phyloP scores from a whole-genome alignment of 495 filamentous ascomycete species.

The Penicillium paxilli region DNA sequence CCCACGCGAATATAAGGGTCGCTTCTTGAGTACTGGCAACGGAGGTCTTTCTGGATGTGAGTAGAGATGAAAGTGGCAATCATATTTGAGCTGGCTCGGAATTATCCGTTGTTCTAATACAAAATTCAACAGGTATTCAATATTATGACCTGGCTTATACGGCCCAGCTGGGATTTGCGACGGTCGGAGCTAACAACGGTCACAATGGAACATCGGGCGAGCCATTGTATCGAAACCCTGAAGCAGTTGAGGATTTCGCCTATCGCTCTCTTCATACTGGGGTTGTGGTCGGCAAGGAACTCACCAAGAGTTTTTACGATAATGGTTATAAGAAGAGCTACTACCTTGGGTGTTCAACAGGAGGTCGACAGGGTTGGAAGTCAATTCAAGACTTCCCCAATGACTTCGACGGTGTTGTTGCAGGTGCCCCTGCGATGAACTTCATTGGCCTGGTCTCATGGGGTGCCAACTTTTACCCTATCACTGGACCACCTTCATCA shows the following conservation, averaged over 20 bases:
- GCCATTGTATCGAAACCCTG: slow-evolving; percentile 50
- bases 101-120: too few species aligned
- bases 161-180: slow-evolving; percentile 51
- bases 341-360: slow-evolving; percentile 58
- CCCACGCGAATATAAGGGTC: slow-evolving; percentile 50
- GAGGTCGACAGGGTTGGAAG: slow-evolving; percentile 56
- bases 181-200: slow-evolving; percentile 57
- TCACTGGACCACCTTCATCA: slow-evolving; percentile 46
- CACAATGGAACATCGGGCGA: slow-evolving; percentile 55
- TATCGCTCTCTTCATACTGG: slow-evolving; percentile 52
- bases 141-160: slow-evolving; percentile 47
- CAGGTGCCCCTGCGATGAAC: slow-evolving; percentile 54
- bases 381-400: slow-evolving; percentile 49
- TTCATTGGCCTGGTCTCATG: slow-evolving; percentile 54
- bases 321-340: slow-evolving; percentile 48
- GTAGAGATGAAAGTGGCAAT: slow-evolving; percentile 1
- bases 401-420: slow-evolving; percentile 67
- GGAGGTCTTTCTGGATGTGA: slow-evolving; percentile 57
- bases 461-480: slow-evolving; percentile 53
- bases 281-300: slow-evolving; percentile 50
- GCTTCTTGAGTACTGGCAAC: slow-evolving; percentile 57
- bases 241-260: slow-evolving; percentile 52
- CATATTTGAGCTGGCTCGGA: too few species aligned
- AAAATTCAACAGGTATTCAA: slow-evolving; percentile 39
- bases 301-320: slow-evolving; percentile 50